Evolutionary conservation across 139 green algal species (phyloP).

Genomic region (Nannochloris sp.): DNA sequence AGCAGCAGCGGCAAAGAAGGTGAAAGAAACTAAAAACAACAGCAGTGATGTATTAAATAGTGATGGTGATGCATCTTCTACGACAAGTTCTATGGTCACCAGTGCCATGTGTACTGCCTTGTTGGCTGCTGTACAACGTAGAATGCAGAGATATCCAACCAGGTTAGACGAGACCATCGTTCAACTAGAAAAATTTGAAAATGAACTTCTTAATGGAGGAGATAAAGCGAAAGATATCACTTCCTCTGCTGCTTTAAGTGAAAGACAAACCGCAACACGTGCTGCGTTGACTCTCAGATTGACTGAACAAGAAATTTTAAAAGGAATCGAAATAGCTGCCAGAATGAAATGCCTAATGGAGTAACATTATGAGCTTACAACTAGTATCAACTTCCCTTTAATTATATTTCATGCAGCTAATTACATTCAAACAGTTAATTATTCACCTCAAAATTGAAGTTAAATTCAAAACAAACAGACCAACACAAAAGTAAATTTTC

Average conservation of each 20-base stretch:
- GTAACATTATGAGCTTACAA: no score
- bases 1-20: background rate
- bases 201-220: background rate
- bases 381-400: no score
- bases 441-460: background rate
- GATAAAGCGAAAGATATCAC: no score
- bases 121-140: background rate
- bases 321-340: background rate
- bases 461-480: background rate
- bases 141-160: background rate
- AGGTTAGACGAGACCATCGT: background rate
- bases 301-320: constrained; percentile 25
- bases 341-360: no score
- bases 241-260: background rate
- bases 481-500: constrained; percentile 10
- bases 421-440: no score
- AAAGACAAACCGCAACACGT: background rate
- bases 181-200: background rate
- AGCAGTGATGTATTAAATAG: background rate
- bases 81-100: background rate
- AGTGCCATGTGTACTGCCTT: background rate
- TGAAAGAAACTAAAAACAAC: background rate
- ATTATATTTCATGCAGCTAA: no score
- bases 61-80: background rate
- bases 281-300: constrained; percentile 14